phyloP scores from a whole-genome alignment of 148 eudicot genomes.

The Nepenthes gracilis region DNA sequence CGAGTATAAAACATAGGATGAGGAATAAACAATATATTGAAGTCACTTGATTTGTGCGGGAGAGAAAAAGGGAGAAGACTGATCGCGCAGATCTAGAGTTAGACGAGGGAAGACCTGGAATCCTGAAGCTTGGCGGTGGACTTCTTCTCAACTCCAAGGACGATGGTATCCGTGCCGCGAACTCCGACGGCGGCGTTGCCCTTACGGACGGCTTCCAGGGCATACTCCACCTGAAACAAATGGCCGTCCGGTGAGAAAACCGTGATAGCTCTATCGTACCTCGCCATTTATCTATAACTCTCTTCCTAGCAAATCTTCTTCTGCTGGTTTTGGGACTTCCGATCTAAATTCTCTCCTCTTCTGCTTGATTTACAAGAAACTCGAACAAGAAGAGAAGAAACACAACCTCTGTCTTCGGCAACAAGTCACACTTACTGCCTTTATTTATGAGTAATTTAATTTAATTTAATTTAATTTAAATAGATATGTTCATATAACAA shows the following conservation, averaged over 20 bases:
- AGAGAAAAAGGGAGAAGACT: background rate
- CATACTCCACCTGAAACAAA: constrained; percentile 95
- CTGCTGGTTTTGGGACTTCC: too few species aligned
- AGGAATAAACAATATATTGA: too few species aligned
- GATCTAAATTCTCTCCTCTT: too few species aligned
- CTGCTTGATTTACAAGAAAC: too few species aligned
- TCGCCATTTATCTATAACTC: constrained; percentile 39
- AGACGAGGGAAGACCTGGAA: constrained; percentile 37
- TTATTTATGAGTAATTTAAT: too few species aligned
- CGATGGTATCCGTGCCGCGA: constrained; percentile 74
- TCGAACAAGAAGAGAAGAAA: too few species aligned
- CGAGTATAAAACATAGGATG: too few species aligned
- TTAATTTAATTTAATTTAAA: too few species aligned
- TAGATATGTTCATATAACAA: too few species aligned
- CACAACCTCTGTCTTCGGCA: too few species aligned
- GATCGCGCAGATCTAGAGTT: background rate
- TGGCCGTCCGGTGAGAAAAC: constrained; percentile 98
- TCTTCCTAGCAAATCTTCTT: background rate
- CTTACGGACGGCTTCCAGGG: constrained; percentile 93
- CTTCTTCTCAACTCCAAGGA: constrained; percentile 92
- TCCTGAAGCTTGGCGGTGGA: constrained; percentile 90
- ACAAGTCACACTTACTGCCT: too few species aligned
- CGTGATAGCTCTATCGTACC: constrained; percentile 94
- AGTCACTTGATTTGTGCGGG: too few species aligned
- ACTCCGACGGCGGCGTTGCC: constrained; percentile 98